Conservation (phyloP, 129 eudicot genomes). For the Saposhnikovia divaricata region DNA sequence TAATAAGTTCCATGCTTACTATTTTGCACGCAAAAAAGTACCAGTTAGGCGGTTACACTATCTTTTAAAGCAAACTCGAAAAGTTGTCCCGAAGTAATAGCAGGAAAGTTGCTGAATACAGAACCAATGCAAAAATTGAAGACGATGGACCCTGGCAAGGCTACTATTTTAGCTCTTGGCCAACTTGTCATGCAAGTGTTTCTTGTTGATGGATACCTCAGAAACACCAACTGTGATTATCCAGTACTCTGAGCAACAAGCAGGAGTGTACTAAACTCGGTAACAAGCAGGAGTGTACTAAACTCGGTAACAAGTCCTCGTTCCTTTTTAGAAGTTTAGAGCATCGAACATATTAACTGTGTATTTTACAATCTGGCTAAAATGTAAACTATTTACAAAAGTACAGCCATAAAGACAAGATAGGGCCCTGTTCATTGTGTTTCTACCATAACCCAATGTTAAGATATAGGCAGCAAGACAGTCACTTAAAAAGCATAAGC, state of each 20-base stretch:
- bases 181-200: constrained; percentile 93
- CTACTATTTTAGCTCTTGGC: constrained; percentile 47
- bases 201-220: constrained; percentile 85
- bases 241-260: constrained; percentile 45
- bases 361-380: constrained; percentile 21
- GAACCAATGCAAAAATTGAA: constrained; percentile 21
- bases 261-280: constrained; percentile 66
- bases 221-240: constrained; percentile 73
- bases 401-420: constrained; percentile 75
- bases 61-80: too few species aligned
- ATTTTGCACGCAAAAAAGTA: constrained; percentile 6
- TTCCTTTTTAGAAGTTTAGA: not conserved
- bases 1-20: not conserved
- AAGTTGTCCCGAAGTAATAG: not conserved
- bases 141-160: constrained; percentile 23
- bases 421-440: constrained; percentile 72
- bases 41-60: not conserved
- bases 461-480: constrained; percentile 77
- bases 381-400: constrained; percentile 25
- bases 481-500: constrained; percentile 95
- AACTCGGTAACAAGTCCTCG: constrained; percentile 52
- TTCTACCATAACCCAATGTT: constrained; percentile 65
- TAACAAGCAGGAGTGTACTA: constrained; percentile 58
- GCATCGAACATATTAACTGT: not conserved
- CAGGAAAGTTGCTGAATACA: constrained; percentile 22